A percentile compares a stretch with the other conserved stretches of the same genome.
These are phyloP conservation scores for Ormosia semicastrata DNA, from an alignment of 306 rosid genomes.

Conservation along the genomic window DNA sequence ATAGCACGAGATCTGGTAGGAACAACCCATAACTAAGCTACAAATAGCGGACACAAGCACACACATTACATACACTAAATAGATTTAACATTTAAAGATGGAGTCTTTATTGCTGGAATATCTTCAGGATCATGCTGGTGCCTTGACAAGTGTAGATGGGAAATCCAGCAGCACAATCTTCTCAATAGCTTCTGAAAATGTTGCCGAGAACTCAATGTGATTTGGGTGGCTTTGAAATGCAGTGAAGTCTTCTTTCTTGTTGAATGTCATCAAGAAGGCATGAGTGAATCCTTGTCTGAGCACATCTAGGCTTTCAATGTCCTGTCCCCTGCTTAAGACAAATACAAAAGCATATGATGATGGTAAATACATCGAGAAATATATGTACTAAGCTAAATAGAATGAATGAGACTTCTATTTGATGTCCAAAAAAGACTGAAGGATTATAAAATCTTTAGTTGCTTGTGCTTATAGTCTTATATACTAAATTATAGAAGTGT, in stretches of 20 bases:
- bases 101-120: background rate
- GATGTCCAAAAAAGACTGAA: background rate
- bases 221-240: constrained; percentile 72
- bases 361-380: background rate
- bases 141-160: constrained; percentile 64
- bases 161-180: constrained; percentile 88
- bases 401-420: background rate
- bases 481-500: background rate
- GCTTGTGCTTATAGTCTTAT: background rate
- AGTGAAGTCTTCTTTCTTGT: constrained; percentile 67
- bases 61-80: background rate
- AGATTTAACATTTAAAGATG: background rate
- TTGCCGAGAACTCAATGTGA: constrained; percentile 74
- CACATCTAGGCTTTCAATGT: constrained; percentile 69
- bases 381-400: background rate
- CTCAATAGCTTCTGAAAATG: constrained; percentile 77
- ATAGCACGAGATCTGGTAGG: background rate
- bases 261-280: constrained; percentile 80
- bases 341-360: background rate
- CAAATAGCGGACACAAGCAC: background rate
- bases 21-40: constrained; percentile 12
- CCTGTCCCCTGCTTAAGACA: constrained; percentile 66
- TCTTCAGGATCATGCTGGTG: constrained; percentile 31
- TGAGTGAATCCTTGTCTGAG: constrained; percentile 91
- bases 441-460: background rate